These are phyloP conservation scores for Moricandia moricandioides DNA, from an alignment of 345 rosid genomes.

Conservation along the genomic window DNA sequence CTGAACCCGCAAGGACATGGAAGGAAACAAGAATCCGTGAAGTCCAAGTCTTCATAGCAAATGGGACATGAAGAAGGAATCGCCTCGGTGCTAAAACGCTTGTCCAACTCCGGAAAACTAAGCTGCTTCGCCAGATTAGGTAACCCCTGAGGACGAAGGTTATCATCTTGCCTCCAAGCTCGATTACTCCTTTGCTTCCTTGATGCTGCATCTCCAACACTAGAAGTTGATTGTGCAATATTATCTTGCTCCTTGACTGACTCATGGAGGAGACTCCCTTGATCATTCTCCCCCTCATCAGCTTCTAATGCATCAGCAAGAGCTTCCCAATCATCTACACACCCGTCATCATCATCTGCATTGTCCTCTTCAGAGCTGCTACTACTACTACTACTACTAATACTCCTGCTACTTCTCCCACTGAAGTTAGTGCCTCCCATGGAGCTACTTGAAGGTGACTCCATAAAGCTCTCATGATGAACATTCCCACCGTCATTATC, in stretches of 20 bases:
- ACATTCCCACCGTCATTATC: constrained; percentile 37
- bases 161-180: constrained; percentile 90
- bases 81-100: constrained; percentile 39
- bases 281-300: constrained; percentile 26
- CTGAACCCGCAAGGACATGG: constrained; percentile 88
- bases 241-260: constrained; percentile 29
- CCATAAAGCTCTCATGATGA: constrained; percentile 50
- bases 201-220: constrained; percentile 26
- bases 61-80: constrained; percentile 63
- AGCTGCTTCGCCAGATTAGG: constrained; percentile 71
- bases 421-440: constrained; percentile 44
- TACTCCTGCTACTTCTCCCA: constrained; percentile 53
- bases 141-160: constrained; percentile 70
- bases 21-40: constrained; percentile 71
- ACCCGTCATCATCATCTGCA: constrained; percentile 53
- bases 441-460: constrained; percentile 60
- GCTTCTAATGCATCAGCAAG: constrained; percentile 92
- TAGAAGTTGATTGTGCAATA: constrained; percentile 25
- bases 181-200: constrained; percentile 36
- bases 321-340: constrained; percentile 97
- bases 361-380: constrained; percentile 67
- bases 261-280: constrained; percentile 26
- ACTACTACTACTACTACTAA: constrained; percentile 53
- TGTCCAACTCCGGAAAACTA: constrained; percentile 47
- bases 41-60: constrained; percentile 84